These are phyloP conservation scores for Serendipita indica DNA, from an alignment of 768 basidiomycete genomes.

Conservation along the genomic window DNA sequence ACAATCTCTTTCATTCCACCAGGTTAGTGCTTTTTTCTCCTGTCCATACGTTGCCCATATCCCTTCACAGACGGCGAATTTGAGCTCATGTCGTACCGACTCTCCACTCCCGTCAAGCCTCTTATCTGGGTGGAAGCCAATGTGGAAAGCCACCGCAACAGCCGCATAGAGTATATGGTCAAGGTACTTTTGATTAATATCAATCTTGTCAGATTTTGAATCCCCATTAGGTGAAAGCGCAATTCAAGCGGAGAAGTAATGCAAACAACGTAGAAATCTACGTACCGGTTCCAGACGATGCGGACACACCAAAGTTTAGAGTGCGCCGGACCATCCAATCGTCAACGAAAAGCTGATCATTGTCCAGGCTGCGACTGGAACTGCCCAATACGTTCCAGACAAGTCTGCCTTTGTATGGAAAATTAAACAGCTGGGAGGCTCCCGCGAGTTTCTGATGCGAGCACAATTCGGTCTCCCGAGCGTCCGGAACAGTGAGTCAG, in stretches of 20 bases:
- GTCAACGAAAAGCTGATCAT: neutral
- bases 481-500: conserved; percentile 65
- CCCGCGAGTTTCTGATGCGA: conserved; percentile 92
- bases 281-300: conserved; percentile 98
- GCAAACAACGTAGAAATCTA: conserved; percentile 98
- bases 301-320: conserved; percentile 92
- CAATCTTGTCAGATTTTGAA: neutral
- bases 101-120: conserved; percentile 92
- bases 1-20: conserved; percentile 99
- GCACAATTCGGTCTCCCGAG: conserved; percentile 95
- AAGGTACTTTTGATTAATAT: conserved; percentile 37
- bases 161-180: conserved; percentile 87
- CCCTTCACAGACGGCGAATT: conserved; percentile 79
- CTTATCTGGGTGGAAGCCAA: conserved; percentile 95
- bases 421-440: conserved; percentile 94
- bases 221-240: conserved; percentile 47
- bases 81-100: conserved; percentile 95
- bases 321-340: conserved; percentile 30
- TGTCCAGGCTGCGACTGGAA: conserved; percentile 76
- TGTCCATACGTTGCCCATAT: neutral
- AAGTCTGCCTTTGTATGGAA: conserved; percentile 99
- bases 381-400: conserved; percentile 93
- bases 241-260: conserved; percentile 91
- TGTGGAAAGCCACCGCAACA: conserved; percentile 89
- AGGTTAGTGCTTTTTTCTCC: neutral